A percentile compares a stretch with the other conserved stretches of the same genome.
phyloP scores from a whole-genome alignment of 164 flowering plant species.

The Macadamia integrifolia region DNA sequence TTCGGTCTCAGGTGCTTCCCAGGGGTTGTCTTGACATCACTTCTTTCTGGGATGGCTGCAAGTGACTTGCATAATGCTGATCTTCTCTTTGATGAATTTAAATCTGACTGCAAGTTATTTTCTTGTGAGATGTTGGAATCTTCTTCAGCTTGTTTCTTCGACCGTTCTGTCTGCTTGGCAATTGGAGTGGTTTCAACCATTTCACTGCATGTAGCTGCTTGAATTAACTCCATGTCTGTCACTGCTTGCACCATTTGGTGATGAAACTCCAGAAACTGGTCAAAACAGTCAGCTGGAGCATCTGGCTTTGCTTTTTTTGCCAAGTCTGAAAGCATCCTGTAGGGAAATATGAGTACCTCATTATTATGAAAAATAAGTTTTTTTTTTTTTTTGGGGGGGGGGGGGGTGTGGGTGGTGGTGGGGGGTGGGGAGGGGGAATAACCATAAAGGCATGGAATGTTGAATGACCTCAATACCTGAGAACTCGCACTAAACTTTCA shows the following conservation, averaged over 20 bases:
- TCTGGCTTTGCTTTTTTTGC: slow-evolving; percentile 62
- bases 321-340: slow-evolving; percentile 75
- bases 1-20: slow-evolving; percentile 39
- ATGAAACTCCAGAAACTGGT: slow-evolving; percentile 75
- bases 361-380: too few relatives aligned
- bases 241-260: slow-evolving; percentile 63
- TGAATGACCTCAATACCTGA: slow-evolving; percentile 42
- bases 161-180: slow-evolving; percentile 3
- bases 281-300: slow-evolving; percentile 70
- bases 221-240: slow-evolving; percentile 68
- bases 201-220: slow-evolving; percentile 54
- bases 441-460: background rate
- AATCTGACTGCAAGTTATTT: slow-evolving; percentile 27
- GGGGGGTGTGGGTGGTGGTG: too few relatives aligned
- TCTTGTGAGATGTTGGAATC: slow-evolving; percentile 36
- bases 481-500: slow-evolving; percentile 68
- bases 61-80: slow-evolving; percentile 46
- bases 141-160: slow-evolving; percentile 22
- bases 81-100: slow-evolving; percentile 44
- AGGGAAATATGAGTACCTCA: background rate
- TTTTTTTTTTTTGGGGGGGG: too few relatives aligned
- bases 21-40: slow-evolving; percentile 25
- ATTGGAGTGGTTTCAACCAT: slow-evolving; percentile 18
- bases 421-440: too few relatives aligned
- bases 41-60: slow-evolving; percentile 43